Percentiles rank a stretch among this genome's conserved stretches.
These are phyloP conservation scores for Ogataea naganishii DNA, from an alignment of 805 yeast species.

Conservation along the genomic window DNA sequence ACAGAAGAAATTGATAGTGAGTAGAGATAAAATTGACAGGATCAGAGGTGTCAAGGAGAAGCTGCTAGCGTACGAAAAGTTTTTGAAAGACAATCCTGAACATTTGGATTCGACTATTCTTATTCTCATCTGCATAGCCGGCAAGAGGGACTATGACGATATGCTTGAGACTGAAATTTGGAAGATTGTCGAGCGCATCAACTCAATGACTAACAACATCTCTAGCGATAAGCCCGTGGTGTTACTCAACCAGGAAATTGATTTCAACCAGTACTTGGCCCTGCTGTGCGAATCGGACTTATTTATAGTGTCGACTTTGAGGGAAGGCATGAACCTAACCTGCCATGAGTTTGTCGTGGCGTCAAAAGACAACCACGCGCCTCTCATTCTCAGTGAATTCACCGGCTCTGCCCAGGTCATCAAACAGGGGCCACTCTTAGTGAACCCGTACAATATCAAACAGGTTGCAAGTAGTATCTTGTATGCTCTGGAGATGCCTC, in stretches of 20 bases:
- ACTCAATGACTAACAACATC: conserved; percentile 63
- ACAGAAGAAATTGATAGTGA: conserved; percentile 61
- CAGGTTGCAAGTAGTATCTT: conserved; percentile 58
- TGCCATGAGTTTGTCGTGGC: conserved; percentile 91
- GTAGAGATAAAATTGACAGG: conserved; percentile 82
- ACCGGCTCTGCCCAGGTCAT: conserved; percentile 88
- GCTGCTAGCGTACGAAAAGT: conserved; percentile 75
- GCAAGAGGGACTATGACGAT: conserved; percentile 37
- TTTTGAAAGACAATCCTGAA: conserved; percentile 64
- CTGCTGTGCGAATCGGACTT: conserved; percentile 77
- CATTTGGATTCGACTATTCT: conserved; percentile 62
- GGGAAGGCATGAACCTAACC: conserved; percentile 96
- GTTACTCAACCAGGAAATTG: conserved; percentile 79
- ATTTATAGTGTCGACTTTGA: conserved; percentile 81
- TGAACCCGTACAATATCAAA: conserved; percentile 86
- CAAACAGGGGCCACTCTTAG: conserved; percentile 57
- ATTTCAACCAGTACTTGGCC: conserved; percentile 84
- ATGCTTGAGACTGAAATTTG: conserved; percentile 68
- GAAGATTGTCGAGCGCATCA: conserved; percentile 77
- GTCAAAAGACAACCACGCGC: conserved; percentile 62
- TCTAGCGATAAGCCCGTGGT: conserved; percentile 79
- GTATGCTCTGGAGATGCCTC: conserved; percentile 55
- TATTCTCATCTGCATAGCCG: conserved; percentile 73
- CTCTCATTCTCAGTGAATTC: conserved; percentile 82
- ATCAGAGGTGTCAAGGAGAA: conserved; percentile 87